Conservation (phyloP, 2,329 filamentous ascomycete species). For the Alternaria rosae region DNA sequence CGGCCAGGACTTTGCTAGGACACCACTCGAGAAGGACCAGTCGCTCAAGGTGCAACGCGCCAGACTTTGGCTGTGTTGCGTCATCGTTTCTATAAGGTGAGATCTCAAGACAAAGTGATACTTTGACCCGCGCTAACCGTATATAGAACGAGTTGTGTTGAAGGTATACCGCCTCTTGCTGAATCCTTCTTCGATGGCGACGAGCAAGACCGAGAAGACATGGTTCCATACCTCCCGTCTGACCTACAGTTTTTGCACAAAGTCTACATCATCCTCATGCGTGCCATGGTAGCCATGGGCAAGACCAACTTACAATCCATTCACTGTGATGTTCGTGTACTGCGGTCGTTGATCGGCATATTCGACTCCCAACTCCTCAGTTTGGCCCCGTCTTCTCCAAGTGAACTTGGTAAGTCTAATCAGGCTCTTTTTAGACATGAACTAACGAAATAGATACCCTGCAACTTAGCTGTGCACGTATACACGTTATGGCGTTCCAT, state of each 20-base stretch:
- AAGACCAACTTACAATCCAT: conserved; percentile 43
- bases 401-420: conserved; percentile 39
- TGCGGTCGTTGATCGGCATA: conserved; percentile 45
- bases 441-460: conserved; percentile 39
- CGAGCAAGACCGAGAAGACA: conserved; percentile 43
- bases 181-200: conserved; percentile 46
- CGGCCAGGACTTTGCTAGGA: conserved; percentile 52
- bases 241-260: conserved; percentile 46
- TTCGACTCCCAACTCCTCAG: conserved; percentile 46
- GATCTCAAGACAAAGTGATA: neutral
- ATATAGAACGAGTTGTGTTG: conserved; percentile 39
- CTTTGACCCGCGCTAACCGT: conserved; percentile 17
- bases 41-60: conserved; percentile 46
- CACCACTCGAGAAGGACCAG: conserved; percentile 46
- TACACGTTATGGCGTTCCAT: conserved; percentile 47
- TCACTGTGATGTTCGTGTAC: conserved; percentile 38
- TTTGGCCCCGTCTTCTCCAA: conserved; percentile 37
- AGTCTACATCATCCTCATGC: conserved; percentile 43
- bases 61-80: conserved; percentile 48
- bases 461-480: conserved; percentile 45
- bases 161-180: conserved; percentile 46
- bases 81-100: conserved; percentile 49
- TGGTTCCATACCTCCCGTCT: conserved; percentile 39
- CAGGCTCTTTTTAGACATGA: neutral
- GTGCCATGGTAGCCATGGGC: conserved; percentile 44